These are phyloP conservation scores for Mucor mucedo DNA, from an alignment of 371 early-diverging fungal species.

Conservation along the genomic window DNA sequence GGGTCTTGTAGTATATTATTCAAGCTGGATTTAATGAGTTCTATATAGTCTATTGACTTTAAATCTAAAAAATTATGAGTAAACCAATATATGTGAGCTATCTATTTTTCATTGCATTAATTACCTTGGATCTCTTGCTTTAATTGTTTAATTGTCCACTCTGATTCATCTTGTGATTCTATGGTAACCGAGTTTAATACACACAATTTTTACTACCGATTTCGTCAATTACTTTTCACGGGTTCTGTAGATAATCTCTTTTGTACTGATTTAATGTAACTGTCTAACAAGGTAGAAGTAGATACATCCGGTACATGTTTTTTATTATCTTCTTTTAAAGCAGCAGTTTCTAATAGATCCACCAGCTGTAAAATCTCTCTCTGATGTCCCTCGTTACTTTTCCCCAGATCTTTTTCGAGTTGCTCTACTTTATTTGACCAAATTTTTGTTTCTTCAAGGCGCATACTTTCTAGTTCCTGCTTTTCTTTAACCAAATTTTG, in stretches of 20 bases:
- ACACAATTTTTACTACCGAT: conserved; percentile 1
- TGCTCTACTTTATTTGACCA: conserved; percentile 1
- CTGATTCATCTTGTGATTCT: background rate
- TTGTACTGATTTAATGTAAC: conserved; percentile 27
- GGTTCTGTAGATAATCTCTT: conserved; percentile 10
- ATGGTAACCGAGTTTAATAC: background rate
- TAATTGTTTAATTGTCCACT: conserved; percentile 8
- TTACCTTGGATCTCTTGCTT: conserved; percentile 22
- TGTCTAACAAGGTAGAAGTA: conserved; percentile 19
- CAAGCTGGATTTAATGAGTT: conserved; percentile 25
- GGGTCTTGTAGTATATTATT: conserved; percentile 33
- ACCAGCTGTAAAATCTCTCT: conserved; percentile 27
- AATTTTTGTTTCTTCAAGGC: background rate
- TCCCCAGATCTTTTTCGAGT: conserved; percentile 13
- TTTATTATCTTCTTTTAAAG: background rate
- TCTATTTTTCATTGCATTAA: background rate
- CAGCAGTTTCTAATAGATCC: conserved; percentile 14
- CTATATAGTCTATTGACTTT: conserved; percentile 8
- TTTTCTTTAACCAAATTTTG: conserved; percentile 3
- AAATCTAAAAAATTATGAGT: conserved; percentile 2
- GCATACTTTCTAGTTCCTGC: conserved; percentile 6
- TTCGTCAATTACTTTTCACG: background rate
- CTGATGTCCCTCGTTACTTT: conserved; percentile 21
- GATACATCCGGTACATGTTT: conserved; percentile 20
- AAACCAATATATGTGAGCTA: background rate